Evolutionary conservation across 228 moss, liverwort and hornwort genomes (phyloP).

Genomic region (Sphagnum fallax): DNA sequence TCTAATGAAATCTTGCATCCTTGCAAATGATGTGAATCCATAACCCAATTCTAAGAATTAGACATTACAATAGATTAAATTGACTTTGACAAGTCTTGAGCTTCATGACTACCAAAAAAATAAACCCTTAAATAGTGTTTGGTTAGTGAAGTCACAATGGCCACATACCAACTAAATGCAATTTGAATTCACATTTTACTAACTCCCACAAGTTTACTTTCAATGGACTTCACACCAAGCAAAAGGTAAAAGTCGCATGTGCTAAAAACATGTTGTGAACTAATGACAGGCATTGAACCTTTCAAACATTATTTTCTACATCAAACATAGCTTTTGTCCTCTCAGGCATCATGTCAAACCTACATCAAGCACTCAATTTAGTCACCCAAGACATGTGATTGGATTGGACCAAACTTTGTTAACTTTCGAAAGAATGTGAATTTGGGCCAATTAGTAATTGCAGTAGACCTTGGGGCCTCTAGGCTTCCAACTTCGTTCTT

Average conservation of each 20-base stretch:
- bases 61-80: too few relatives aligned
- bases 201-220: constrained; percentile 71
- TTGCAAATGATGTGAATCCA: too few relatives aligned
- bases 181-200: constrained; percentile 49
- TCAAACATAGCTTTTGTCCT: constrained; percentile 81
- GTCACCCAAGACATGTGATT: constrained; percentile 83
- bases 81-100: too few relatives aligned
- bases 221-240: constrained; percentile 84
- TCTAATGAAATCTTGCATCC: too few relatives aligned
- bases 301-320: constrained; percentile 69
- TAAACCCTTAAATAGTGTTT: constrained; percentile 12
- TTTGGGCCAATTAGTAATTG: constrained; percentile 56
- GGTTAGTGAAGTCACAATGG: constrained; percentile 51
- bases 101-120: too few relatives aligned
- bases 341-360: constrained; percentile 72
- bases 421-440: constrained; percentile 16
- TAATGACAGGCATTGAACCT: constrained; percentile 57
- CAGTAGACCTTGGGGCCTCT: constrained; percentile 31
- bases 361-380: constrained; percentile 91
- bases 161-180: constrained; percentile 37
- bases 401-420: constrained; percentile 46
- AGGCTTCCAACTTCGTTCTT: constrained; percentile 30
- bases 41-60: too few relatives aligned
- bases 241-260: constrained; percentile 62
- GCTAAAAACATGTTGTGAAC: constrained; percentile 65